phyloP scores from a whole-genome alignment of 176 grass and related monocot genomes.

The Musa acuminata region DNA sequence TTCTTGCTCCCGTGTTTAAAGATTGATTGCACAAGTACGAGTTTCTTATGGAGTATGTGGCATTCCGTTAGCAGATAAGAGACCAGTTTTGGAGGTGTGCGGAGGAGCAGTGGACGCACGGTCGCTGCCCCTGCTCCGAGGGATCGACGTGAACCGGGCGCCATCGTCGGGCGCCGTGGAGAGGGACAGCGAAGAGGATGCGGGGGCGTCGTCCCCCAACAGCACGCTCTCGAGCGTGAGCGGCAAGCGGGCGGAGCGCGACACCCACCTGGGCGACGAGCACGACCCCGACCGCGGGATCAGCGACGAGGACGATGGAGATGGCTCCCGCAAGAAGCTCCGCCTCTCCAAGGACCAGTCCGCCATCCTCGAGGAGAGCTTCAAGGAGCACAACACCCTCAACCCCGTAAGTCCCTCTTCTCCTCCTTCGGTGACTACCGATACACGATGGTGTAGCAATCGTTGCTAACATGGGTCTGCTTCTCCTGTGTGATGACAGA shows the following conservation, averaged over 20 bases:
- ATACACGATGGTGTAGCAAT: not conserved
- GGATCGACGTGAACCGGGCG: constrained; percentile 23
- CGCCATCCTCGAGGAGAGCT: constrained; percentile 14
- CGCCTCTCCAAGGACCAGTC: constrained; percentile 18
- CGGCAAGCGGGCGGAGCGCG: constrained; percentile 20
- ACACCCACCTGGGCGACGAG: not conserved
- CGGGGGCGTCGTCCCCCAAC: constrained; percentile 14
- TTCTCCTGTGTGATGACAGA: not conserved
- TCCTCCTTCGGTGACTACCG: not conserved
- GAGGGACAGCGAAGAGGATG: constrained; percentile 11
- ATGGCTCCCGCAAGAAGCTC: constrained; percentile 12
- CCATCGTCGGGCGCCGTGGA: not conserved
- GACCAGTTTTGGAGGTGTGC: not conserved
- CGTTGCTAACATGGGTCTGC: not conserved
- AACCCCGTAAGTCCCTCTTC: not conserved
- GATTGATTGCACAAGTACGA: not conserved
- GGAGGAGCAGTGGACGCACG: not conserved
- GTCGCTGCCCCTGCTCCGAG: not conserved
- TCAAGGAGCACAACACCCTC: constrained; percentile 11
- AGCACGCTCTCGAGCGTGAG: constrained; percentile 19
- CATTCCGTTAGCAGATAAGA: not conserved
- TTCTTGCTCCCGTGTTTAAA: not conserved
- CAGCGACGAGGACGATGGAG: constrained; percentile 12
- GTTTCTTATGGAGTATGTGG: too few species aligned
- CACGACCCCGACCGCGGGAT: not conserved